phyloP scores from a whole-genome alignment of 805 yeast species.

The Jamesozyma spencerorum region DNA sequence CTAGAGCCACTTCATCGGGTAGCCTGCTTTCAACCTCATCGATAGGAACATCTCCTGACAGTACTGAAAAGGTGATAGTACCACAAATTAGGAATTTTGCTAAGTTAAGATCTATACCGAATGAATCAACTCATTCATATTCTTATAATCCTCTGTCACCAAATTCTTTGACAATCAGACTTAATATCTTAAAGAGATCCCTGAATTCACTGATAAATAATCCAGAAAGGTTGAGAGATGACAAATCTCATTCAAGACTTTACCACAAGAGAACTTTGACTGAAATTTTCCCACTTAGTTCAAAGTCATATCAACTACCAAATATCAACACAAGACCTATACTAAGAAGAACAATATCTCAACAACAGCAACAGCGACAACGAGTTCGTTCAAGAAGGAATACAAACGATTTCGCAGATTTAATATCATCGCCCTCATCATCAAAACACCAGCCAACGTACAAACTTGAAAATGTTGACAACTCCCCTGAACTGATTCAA shows the following conservation, averaged over 20 bases:
- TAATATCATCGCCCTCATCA: neutral
- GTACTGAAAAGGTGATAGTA: neutral
- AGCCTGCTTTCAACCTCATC: too few relatives aligned
- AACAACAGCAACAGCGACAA: too few relatives aligned
- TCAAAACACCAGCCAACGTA: conserved; percentile 2
- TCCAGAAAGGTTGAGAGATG: conserved; percentile 32
- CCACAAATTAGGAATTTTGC: conserved; percentile 1
- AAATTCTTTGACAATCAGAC: conserved; percentile 62
- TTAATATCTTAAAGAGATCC: conserved; percentile 64
- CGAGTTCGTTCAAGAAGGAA: too few relatives aligned
- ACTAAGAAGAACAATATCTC: neutral
- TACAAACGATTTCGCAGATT: too few relatives aligned
- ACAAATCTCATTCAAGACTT: neutral
- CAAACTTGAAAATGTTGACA: conserved; percentile 7
- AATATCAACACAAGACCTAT: too few relatives aligned
- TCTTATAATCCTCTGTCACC: conserved; percentile 76
- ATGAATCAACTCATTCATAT: conserved; percentile 71
- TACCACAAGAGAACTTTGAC: conserved; percentile 5
- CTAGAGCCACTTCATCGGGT: too few relatives aligned
- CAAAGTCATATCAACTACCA: neutral
- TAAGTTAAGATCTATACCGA: conserved; percentile 54
- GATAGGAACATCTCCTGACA: too few relatives aligned
- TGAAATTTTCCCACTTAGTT: neutral
- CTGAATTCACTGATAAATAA: conserved; percentile 59
- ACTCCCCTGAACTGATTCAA: conserved; percentile 14